Base-by-base conservation (phyloP, 306 rosid species). In the Erythrophleum fordii region DNA sequence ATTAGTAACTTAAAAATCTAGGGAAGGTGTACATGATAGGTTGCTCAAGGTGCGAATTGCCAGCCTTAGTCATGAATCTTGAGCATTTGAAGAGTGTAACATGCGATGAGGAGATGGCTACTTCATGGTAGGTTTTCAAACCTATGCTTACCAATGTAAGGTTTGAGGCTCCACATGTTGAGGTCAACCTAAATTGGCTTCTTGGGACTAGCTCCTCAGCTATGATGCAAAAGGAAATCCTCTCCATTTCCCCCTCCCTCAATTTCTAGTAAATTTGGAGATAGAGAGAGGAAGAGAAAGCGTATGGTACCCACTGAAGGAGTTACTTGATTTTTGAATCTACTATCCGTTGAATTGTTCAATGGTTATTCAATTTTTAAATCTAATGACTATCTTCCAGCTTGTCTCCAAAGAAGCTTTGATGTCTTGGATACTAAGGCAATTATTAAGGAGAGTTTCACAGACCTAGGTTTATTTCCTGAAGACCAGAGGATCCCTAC, bases 401-500 rank as follows among this genome's bases (percentile, higher is more conserved):
- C 16, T 9, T 68, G 85, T 80, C 91, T 90, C 22, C 80, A 87
- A 77, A 85, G 82, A 44, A 82, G 85, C 81, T 61, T 91, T 4
- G 92, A 87, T 69, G 85, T 60, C 5, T 73, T 69, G 62, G 79
- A 85, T 29, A 28, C 82, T 5, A 78, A 73, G 75, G 53, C 26
- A 14, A 64, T 34, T 16, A 73, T 48, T 10, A 76, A 88, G 77
- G 87, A 94, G 58, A 81, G 92, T 80, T 94, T 94, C 86, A 13
- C 56, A 66, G 94, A 94, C 82, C 80, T 94, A 12, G 84, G 90
- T 65, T 88, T 86, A 51, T 92, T 94, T 82, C 98, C 95, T 1
- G 92, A 86, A 66, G 92, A 82, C 59, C 90, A 82, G 34, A 90
- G 88, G 82, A 94, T 92, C 34, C 87, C 90, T 69, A 92, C 77